Evolutionary conservation across 129 eudicot genomes (phyloP).

Genomic region (Chrysanthemum makinoi): DNA sequence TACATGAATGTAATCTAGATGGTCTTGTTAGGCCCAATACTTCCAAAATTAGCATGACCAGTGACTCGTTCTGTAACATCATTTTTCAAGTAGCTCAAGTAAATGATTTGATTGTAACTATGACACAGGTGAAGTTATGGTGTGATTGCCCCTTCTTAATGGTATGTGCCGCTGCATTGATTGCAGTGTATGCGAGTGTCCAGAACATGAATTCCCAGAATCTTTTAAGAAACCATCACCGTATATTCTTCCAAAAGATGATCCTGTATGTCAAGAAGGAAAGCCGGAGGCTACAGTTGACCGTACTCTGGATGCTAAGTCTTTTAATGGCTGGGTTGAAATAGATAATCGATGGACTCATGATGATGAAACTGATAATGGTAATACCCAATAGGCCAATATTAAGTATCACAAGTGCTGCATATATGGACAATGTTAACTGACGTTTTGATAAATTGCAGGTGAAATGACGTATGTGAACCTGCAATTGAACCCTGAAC

Average conservation of each 20-base stretch:
- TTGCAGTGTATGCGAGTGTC: constrained; percentile 96
- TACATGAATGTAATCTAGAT: not conserved
- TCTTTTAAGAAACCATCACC: constrained; percentile 45
- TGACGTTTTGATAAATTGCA: constrained; percentile 33
- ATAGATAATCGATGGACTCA: constrained; percentile 93
- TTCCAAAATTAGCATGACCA: not conserved
- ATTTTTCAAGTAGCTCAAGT: too few relatives aligned
- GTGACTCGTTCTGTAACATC: too few relatives aligned
- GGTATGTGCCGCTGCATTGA: constrained; percentile 71
- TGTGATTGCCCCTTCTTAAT: constrained; percentile 96
- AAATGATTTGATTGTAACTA: not conserved
- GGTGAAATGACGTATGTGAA: constrained; percentile 94
- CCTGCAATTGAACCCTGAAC: constrained; percentile 78
- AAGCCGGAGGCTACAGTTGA: constrained; percentile 89
- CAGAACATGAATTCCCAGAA: constrained; percentile 88
- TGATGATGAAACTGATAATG: constrained; percentile 93
- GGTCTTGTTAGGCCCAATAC: not conserved
- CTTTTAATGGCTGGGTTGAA: constrained; percentile 84
- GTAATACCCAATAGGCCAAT: constrained; percentile 34
- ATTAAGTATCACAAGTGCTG: not conserved
- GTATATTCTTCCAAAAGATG: constrained; percentile 52
- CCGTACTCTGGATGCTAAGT: constrained; percentile 75
- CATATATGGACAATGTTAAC: constrained; percentile 17
- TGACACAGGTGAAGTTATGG: constrained; percentile 85
- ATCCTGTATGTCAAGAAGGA: constrained; percentile 87